Conservation (phyloP, 805 yeast genomes). For the Wickerhamiella bombiphila region DNA sequence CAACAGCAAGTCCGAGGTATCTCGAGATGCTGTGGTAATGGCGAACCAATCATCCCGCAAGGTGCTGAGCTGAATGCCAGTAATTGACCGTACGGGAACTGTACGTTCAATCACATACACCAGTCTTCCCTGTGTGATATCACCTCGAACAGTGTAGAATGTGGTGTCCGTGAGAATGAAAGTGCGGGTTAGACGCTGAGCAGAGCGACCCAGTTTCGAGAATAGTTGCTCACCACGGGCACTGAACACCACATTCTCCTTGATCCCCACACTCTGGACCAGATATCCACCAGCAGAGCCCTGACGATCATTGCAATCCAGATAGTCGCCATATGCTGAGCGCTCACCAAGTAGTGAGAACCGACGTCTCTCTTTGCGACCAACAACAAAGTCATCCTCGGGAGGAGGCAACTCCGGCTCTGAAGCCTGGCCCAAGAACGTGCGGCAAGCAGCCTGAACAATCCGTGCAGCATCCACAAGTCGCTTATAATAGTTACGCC, state of each 20-base stretch:
- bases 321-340: constrained; percentile 86
- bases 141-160: constrained; percentile 61
- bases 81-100: constrained; percentile 45
- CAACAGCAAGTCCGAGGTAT: constrained; percentile 63
- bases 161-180: constrained; percentile 50
- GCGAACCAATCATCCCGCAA: constrained; percentile 92
- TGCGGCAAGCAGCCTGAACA: constrained; percentile 65
- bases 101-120: constrained; percentile 47
- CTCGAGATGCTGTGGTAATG: constrained; percentile 34
- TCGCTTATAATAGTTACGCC: constrained; percentile 70
- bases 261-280: constrained; percentile 51
- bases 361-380: constrained; percentile 77
- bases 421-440: constrained; percentile 69
- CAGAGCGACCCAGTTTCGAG: constrained; percentile 85
- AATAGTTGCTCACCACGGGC: constrained; percentile 64
- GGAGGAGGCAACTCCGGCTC: constrained; percentile 43
- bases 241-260: constrained; percentile 62
- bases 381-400: constrained; percentile 30
- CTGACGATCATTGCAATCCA: constrained; percentile 57
- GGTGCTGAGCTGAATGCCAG: constrained; percentile 51
- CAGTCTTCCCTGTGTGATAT: constrained; percentile 46
- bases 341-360: constrained; percentile 78
- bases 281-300: constrained; percentile 69
- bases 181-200: constrained; percentile 58
- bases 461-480: constrained; percentile 77